Evolutionary conservation across 805 yeast genomes (phyloP), one percentile per base, ranked within the genome.

Genomic region (Cyberlindnera maclurae): DNA sequence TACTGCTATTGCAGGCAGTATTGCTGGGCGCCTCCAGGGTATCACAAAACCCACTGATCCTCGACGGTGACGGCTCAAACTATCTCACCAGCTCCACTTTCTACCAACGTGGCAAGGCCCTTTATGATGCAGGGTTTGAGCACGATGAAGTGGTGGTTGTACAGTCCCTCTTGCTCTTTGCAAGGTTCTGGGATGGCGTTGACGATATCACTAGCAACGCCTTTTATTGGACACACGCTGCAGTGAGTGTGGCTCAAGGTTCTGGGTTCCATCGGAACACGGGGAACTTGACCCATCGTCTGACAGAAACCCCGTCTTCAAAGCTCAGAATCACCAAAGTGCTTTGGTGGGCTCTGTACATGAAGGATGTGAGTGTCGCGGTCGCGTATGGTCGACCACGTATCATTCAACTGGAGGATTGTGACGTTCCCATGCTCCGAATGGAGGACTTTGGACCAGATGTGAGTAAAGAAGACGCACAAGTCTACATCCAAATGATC

Each of bases 321-420:
- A 68, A 73, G 34, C 50, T 60, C 18, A 73, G 73, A 43, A 54
- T 77, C 29, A 77, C 81, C 70, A 70, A 80, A 47, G 64, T 88
- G 31, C 66, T 82, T 12, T 84, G 88, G 86, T 84, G 94, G 94
- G 67, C 77, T 44, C 60, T 85, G 15, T 80, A 79, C 55, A 73
- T 76, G 42, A 77, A 84, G 49, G 95, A 84, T 58, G 63, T 86
- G 17, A 65, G 73, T 30, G 75, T 78, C 9, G 77, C 88, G 3
- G 70, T 81, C 36, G 85, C 88, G 0, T 77, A 78, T 59, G 89
- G 93, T 12, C 67, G 88, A 40, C 93, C 94, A 0, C 60, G 74
- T 5, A 66, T 71, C 49, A 79, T 85, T 35, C 79, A 78, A 49
- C 64, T 82, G 44, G 81, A 76, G 35, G 90, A 84, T 53, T 77